A percentile compares a stretch with the other conserved stretches of the same genome.
Conservation (phyloP, 805 yeast genomes). For the Saccharomycopsis microspora region DNA sequence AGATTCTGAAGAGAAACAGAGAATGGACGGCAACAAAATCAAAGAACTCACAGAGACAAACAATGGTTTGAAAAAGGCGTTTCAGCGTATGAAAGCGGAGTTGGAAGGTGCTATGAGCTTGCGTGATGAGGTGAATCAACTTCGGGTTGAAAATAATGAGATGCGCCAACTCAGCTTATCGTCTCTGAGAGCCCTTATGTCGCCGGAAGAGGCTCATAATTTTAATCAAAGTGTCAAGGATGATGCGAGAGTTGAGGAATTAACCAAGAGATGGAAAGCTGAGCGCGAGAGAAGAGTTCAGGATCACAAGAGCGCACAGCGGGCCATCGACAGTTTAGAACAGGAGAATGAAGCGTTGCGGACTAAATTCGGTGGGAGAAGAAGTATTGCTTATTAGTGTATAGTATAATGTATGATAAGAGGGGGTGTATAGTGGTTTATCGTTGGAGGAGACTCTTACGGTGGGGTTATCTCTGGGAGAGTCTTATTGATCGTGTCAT, state of each 20-base stretch:
- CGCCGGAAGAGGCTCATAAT: background rate
- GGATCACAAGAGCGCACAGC: conserved; percentile 45
- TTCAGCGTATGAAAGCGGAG: background rate
- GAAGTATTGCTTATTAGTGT: background rate
- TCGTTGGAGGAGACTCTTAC: no score
- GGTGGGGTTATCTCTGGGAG: no score
- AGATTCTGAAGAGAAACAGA: conserved; percentile 6
- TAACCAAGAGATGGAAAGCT: conserved; percentile 54
- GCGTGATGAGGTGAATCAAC: background rate
- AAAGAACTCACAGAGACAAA: background rate
- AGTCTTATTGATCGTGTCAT: no score
- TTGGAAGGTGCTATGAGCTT: background rate
- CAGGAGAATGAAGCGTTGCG: conserved; percentile 36
- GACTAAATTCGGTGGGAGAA: conserved; percentile 8
- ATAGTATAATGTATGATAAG: no score
- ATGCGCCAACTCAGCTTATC: background rate
- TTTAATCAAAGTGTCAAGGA: conserved; percentile 23
- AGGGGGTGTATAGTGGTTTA: no score
- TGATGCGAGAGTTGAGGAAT: conserved; percentile 43
- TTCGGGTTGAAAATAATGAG: background rate
- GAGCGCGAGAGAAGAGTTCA: conserved; percentile 60
- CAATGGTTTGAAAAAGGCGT: background rate
- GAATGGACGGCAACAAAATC: conserved; percentile 1
- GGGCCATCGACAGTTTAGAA: conserved; percentile 42
- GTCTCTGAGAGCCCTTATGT: background rate